Percentiles rank a stretch among this genome's conserved stretches.
phyloP scores from a whole-genome alignment of 2,329 filamentous ascomycete genomes.

The Colletotrichum sp. region DNA sequence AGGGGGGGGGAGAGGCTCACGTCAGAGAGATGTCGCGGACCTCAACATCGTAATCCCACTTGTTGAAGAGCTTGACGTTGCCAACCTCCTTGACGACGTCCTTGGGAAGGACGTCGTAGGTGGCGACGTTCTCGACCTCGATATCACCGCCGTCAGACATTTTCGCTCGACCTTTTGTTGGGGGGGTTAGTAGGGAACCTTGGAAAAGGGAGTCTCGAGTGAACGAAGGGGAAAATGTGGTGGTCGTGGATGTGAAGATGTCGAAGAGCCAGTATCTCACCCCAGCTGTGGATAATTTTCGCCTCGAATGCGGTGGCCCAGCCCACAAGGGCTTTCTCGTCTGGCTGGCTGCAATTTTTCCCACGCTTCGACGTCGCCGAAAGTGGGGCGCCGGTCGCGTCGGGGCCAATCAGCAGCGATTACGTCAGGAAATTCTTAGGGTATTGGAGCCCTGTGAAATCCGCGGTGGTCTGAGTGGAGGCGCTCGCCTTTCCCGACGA shows the following conservation, averaged over 20 bases:
- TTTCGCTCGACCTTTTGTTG: slow-evolving; percentile 45
- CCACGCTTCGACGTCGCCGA: slow-evolving; percentile 30
- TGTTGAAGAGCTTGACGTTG: slow-evolving; percentile 96
- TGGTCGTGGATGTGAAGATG: slow-evolving; percentile 23
- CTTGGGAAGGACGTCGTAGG: slow-evolving; percentile 88
- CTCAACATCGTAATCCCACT: slow-evolving; percentile 98
- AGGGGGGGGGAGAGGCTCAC: slow-evolving; percentile 50
- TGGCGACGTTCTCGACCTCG: slow-evolving; percentile 81
- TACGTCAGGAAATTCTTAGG: slow-evolving; percentile 38
- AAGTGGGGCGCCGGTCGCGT: slow-evolving; percentile 15
- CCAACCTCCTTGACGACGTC: slow-evolving; percentile 89
- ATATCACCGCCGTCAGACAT: slow-evolving; percentile 97
- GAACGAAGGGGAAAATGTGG: slow-evolving; percentile 20
- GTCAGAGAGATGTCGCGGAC: slow-evolving; percentile 99
- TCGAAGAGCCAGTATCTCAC: slow-evolving; percentile 14
- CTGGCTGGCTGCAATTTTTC: slow-evolving; percentile 11
- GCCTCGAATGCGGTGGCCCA: background rate
- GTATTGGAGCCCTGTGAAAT: slow-evolving; percentile 43
- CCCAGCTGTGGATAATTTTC: slow-evolving; percentile 17
- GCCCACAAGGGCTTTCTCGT: background rate
- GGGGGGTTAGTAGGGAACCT: slow-evolving; percentile 16
- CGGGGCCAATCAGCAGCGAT: slow-evolving; percentile 39
- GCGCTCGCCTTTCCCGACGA: slow-evolving; percentile 5
- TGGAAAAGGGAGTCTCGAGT: slow-evolving; percentile 6
- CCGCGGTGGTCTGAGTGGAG: background rate